A percentile compares a stretch with the other conserved stretches of the same genome.
phyloP scores from a whole-genome alignment of 805 yeast species.

The Pichia cabralensis region DNA sequence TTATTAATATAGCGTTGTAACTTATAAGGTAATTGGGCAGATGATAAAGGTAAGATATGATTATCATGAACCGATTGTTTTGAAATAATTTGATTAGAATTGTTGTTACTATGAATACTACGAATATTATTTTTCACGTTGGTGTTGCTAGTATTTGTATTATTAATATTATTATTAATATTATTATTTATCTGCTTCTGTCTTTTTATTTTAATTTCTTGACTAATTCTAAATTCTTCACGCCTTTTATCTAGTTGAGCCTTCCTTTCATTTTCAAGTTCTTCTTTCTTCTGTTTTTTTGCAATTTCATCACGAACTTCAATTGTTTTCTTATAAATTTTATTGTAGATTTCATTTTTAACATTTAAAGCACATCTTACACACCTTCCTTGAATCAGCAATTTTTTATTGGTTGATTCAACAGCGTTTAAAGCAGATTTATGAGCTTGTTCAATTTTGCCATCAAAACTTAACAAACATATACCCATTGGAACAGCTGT shows the following conservation, averaged over 20 bases:
- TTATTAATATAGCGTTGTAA: conserved; percentile 40
- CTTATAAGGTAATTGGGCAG: conserved; percentile 35
- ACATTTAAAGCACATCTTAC: conserved; percentile 45
- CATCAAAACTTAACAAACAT: conserved; percentile 52
- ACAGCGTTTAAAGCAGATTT: conserved; percentile 37
- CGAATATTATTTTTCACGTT: background rate
- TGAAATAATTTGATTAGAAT: background rate
- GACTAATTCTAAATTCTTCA: too few relatives aligned
- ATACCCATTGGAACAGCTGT: conserved; percentile 76
- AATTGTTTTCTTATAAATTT: conserved; percentile 21
- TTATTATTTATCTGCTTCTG: conserved; percentile 4
- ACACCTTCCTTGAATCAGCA: conserved; percentile 42
- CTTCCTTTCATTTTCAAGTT: conserved; percentile 18
- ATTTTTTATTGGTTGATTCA: conserved; percentile 28
- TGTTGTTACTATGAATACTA: background rate
- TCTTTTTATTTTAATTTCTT: conserved; percentile 11
- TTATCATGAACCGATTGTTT: conserved; percentile 22
- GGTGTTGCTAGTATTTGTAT: background rate
- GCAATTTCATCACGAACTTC: conserved; percentile 29
- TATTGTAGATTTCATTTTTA: conserved; percentile 29
- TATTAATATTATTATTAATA: background rate
- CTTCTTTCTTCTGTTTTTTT: conserved; percentile 26
- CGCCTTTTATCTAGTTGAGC: conserved; percentile 10
- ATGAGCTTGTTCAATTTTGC: conserved; percentile 40
- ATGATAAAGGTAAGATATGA: conserved; percentile 22